Conservation (phyloP, 2,329 filamentous ascomycete genomes). For the Nakataea oryzae region DNA sequence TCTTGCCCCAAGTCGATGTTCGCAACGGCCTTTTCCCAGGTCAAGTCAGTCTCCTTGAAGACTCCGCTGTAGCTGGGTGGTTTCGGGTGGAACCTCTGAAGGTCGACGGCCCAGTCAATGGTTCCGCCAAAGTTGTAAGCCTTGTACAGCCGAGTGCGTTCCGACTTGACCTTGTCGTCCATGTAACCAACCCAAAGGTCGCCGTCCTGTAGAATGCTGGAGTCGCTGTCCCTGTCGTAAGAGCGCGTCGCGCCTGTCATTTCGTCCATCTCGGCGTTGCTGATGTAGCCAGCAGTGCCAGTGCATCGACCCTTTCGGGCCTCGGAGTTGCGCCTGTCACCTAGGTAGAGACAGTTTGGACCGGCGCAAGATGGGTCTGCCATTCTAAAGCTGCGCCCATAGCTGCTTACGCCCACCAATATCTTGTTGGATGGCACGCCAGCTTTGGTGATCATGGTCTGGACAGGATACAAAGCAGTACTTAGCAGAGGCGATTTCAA, state of each 20-base stretch:
- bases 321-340: conserved; percentile 7
- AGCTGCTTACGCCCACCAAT: conserved; percentile 20
- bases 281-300: conserved; percentile 19
- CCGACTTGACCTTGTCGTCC: conserved; percentile 12
- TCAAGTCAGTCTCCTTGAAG: background rate
- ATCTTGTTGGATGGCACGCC: conserved; percentile 17
- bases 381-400: conserved; percentile 24
- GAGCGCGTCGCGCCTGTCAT: conserved; percentile 12
- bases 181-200: conserved; percentile 2
- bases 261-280: conserved; percentile 20
- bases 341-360: background rate
- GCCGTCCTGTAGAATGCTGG: background rate
- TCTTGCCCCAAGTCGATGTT: background rate
- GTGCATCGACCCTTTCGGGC: conserved; percentile 20
- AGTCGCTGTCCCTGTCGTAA: conserved; percentile 4
- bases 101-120: conserved; percentile 22
- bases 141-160: conserved; percentile 11
- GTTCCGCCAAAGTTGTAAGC: conserved; percentile 16
- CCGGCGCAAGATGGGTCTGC: conserved; percentile 6
- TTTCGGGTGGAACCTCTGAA: conserved; percentile 9
- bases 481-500: background rate
- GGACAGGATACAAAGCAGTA: background rate
- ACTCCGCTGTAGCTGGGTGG: background rate
- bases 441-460: conserved; percentile 25
- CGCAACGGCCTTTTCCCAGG: background rate